Conservation (phyloP, 495 filamentous ascomycete genomes). For the Hypoxylon subgilvum region DNA sequence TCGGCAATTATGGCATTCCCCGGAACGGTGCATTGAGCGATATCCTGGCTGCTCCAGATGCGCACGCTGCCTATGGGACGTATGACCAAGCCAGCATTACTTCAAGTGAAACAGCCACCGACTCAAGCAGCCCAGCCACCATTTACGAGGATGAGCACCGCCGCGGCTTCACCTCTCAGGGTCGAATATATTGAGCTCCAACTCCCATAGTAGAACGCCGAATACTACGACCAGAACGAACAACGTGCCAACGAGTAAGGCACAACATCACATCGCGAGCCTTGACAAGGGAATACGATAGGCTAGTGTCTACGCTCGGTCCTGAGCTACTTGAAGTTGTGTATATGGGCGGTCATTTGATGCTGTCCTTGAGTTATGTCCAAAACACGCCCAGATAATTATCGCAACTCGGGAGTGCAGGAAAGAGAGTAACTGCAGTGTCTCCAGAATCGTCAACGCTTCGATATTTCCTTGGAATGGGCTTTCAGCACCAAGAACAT, state of each 20-base stretch:
- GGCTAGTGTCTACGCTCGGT: background rate
- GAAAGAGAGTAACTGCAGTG: too few relatives aligned
- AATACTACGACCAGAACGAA: conserved; percentile 17
- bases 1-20: conserved; percentile 21
- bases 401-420: too few relatives aligned
- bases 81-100: conserved; percentile 53
- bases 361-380: too few relatives aligned
- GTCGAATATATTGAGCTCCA: conserved; percentile 47
- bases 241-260: conserved; percentile 4
- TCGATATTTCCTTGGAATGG: too few relatives aligned
- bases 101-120: conserved; percentile 39
- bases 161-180: conserved; percentile 49
- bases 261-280: conserved; percentile 11
- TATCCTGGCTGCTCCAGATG: conserved; percentile 28
- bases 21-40: conserved; percentile 15
- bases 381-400: too few relatives aligned
- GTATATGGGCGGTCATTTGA: too few relatives aligned
- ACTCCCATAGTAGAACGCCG: background rate
- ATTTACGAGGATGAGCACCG: conserved; percentile 53
- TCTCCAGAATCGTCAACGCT: too few relatives aligned
- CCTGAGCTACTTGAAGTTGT: too few relatives aligned
- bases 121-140: conserved; percentile 44
- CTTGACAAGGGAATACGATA: background rate
- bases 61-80: conserved; percentile 48
- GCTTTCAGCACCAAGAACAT: too few relatives aligned